Conservation (phyloP, 2,329 filamentous ascomycete genomes). For the Fonsecaea pugnacius region DNA sequence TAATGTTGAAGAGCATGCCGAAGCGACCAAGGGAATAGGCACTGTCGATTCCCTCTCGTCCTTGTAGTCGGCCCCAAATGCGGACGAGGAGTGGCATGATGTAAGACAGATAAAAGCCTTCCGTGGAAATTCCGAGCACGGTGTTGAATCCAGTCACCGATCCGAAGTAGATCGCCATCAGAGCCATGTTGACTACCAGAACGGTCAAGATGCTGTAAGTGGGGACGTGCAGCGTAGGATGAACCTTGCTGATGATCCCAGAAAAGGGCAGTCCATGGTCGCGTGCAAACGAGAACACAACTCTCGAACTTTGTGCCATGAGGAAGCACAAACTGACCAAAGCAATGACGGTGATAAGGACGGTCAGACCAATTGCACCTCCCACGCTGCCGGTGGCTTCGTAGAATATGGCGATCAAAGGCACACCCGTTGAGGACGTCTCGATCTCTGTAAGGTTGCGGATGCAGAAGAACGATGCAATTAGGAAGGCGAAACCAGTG, state of each 20-base stretch:
- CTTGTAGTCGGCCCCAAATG: conserved; percentile 53
- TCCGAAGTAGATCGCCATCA: conserved; percentile 61
- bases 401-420: conserved; percentile 53
- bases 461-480: conserved; percentile 37
- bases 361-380: conserved; percentile 52
- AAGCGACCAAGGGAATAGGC: conserved; percentile 48
- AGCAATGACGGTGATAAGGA: conserved; percentile 36
- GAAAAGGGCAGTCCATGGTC: conserved; percentile 19
- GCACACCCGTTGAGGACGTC: conserved; percentile 46
- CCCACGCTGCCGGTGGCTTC: conserved; percentile 48
- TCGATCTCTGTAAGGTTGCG: conserved; percentile 40
- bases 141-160: conserved; percentile 61
- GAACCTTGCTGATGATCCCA: conserved; percentile 44
- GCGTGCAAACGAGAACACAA: conserved; percentile 49
- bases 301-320: conserved; percentile 50
- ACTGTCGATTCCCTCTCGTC: conserved; percentile 41
- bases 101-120: conserved; percentile 64
- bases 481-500: conserved; percentile 31
- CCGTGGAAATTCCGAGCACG: conserved; percentile 60
- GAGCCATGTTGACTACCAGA: conserved; percentile 55
- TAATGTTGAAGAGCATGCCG: conserved; percentile 52
- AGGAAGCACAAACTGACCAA: conserved; percentile 44
- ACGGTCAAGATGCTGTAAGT: conserved; percentile 21
- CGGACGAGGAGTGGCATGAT: conserved; percentile 59
- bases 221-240: conserved; percentile 53